A percentile compares a stretch with the other conserved stretches of the same genome.
These are phyloP conservation scores for Euclidium syriacum DNA, from an alignment of 345 rosid species.

Conservation along the genomic window DNA sequence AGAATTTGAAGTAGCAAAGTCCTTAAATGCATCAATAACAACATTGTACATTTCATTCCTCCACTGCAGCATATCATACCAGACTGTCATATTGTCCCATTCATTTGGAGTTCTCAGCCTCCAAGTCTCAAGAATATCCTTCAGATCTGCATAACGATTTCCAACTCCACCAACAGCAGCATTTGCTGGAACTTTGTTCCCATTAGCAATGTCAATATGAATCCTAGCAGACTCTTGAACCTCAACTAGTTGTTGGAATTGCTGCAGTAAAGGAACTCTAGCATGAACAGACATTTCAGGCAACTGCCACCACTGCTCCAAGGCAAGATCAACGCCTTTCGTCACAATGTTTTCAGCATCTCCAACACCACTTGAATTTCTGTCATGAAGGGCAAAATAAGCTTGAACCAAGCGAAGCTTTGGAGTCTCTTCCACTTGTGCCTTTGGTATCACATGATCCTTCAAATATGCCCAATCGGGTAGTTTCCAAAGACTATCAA, in stretches of 20 bases:
- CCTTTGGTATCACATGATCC: conserved; percentile 96
- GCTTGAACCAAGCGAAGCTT: conserved; percentile 91
- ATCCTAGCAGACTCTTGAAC: conserved; percentile 95
- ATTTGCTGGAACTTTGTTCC: conserved; percentile 66
- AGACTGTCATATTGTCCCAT: conserved; percentile 95
- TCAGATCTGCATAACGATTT: conserved; percentile 85
- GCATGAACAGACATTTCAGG: conserved; percentile 98
- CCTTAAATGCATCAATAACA: conserved; percentile 94
- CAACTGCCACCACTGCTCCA: conserved; percentile 99
- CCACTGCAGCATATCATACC: conserved; percentile 99
- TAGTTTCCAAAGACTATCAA: conserved; percentile 90
- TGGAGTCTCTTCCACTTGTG: conserved; percentile 99
- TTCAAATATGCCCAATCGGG: conserved; percentile 95
- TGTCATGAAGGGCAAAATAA: conserved; percentile 88
- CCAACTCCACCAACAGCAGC: conserved; percentile 66
- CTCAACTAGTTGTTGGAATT: conserved; percentile 96
- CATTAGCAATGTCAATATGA: conserved; percentile 82
- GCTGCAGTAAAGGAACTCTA: conserved; percentile 91
- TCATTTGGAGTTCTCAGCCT: conserved; percentile 96
- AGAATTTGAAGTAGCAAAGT: conserved; percentile 57
- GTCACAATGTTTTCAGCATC: conserved; percentile 91
- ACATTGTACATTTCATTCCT: conserved; percentile 96
- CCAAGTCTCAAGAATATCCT: conserved; percentile 98
- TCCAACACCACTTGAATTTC: conserved; percentile 65
- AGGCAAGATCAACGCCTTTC: conserved; percentile 94